Evolutionary conservation across 1,284 basidiomycete genomes (phyloP).

Genomic region (Marasmius tenuissimus): DNA sequence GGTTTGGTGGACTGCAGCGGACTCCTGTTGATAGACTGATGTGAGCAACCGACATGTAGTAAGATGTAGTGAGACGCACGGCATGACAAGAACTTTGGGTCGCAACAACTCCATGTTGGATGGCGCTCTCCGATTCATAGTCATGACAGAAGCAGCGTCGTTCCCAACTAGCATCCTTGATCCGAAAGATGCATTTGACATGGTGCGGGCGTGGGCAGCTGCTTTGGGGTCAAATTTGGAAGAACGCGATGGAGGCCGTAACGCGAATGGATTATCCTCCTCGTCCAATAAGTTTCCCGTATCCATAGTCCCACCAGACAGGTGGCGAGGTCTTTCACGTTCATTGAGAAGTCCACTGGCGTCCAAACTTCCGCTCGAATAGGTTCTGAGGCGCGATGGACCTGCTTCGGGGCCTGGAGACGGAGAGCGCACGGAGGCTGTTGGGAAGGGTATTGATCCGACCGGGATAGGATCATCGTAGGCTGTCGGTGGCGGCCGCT

Average conservation of each 20-base stretch:
- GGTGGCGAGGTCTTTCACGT: conserved; percentile 25
- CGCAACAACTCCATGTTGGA: conserved; percentile 75
- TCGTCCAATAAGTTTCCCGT: conserved; percentile 37
- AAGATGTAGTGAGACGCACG: conserved; percentile 22
- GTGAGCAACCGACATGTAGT: not conserved
- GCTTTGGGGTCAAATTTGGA: conserved; percentile 76
- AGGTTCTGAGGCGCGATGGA: conserved; percentile 38
- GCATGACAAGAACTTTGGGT: conserved; percentile 84
- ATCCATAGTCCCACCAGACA: conserved; percentile 39
- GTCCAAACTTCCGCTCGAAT: conserved; percentile 34
- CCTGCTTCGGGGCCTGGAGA: conserved; percentile 44
- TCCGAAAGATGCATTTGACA: conserved; percentile 66
- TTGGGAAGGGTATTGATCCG: conserved; percentile 65
- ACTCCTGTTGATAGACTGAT: conserved; percentile 31
- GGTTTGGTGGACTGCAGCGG: conserved; percentile 60
- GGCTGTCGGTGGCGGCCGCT: conserved; percentile 43
- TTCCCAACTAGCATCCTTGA: conserved; percentile 62
- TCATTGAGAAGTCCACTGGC: conserved; percentile 13
- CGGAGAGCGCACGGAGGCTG: conserved; percentile 50
- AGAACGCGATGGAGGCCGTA: conserved; percentile 59
- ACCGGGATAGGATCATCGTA: conserved; percentile 44
- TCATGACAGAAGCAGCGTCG: conserved; percentile 45
- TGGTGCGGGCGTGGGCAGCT: conserved; percentile 53
- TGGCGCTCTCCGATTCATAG: conserved; percentile 49
- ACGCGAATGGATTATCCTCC: conserved; percentile 56